Conservation (phyloP, 1,139 yeast species). For the Debaryomyces robertsiae region DNA sequence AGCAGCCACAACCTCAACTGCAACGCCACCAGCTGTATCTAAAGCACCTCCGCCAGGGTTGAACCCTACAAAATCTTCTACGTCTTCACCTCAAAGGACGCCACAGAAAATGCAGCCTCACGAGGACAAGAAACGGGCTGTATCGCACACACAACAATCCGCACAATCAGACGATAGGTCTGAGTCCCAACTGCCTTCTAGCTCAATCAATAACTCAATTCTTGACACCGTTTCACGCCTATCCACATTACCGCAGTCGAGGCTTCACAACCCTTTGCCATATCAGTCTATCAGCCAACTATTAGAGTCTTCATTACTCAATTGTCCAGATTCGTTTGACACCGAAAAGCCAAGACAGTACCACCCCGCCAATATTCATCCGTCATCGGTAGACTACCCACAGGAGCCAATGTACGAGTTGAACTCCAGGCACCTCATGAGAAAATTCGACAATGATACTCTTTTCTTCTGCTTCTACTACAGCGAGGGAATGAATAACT, state of each 20-base stretch:
- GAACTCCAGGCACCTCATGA: constrained; percentile 55
- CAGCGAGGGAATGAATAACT: constrained; percentile 48
- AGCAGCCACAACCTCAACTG: constrained; percentile 12
- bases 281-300: constrained; percentile 56
- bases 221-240: constrained; percentile 36
- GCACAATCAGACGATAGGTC: constrained; percentile 5
- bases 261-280: constrained; percentile 54
- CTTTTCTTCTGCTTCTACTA: constrained; percentile 91
- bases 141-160: constrained; percentile 2
- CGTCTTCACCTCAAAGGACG: constrained; percentile 13
- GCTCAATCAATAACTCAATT: constrained; percentile 26
- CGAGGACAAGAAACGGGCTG: constrained; percentile 9
- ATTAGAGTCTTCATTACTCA: constrained; percentile 75
- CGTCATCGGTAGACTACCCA: constrained; percentile 90
- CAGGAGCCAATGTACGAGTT: constrained; percentile 77
- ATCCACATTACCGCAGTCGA: constrained; percentile 33
- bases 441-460: constrained; percentile 83
- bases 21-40: constrained; percentile 14
- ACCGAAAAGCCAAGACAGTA: constrained; percentile 85
- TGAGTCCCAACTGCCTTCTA: constrained; percentile 21
- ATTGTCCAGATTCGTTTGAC: constrained; percentile 92
- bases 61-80: constrained; percentile 14
- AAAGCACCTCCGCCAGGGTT: constrained; percentile 30
- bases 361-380: constrained; percentile 81
- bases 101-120: constrained; percentile 2